Base-by-base conservation (phyloP, 441 rosid species). In the Sinapis alba region DNA sequence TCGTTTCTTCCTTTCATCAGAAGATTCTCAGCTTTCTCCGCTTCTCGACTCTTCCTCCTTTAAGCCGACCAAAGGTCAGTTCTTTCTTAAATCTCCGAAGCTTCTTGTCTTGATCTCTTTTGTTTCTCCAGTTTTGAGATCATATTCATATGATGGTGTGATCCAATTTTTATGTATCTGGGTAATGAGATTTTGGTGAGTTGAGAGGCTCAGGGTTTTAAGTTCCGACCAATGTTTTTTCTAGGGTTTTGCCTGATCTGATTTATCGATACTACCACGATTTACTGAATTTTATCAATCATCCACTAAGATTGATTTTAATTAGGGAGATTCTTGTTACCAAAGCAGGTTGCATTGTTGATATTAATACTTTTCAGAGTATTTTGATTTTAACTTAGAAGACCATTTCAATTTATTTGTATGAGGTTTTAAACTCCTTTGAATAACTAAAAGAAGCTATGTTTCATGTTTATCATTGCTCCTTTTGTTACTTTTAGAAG, bases 131-230 rank as follows among this genome's bases (percentile, higher is more conserved):
- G 1, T 65, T 10, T 10, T 1, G 5, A 24, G 43, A 73, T 54
- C 57, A 38, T 59, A 15, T 54, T 53, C 57, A 38, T 59, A 13
- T 36, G 30, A 26, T 19, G 1, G n/a, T 28, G 65, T n/a, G n/a
- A n/a, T n/a, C n/a, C n/a, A n/a, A 43, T 15, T 2, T 47, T 0
- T 47, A 16, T 16, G 2, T 7, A 6, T 15, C 9, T 47, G 54
- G 15, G 47, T 41, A 12, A 20, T 57, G 38, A 58, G 3, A 61
- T 34, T 60, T 30, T 34, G 3, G n/a, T 68, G 6, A 51, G 32
- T 75, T 68, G 63, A 23, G 63, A 23, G 32, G 73, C 27, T 61
- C n/a, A 50, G 58, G 73, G 63, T 60, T 60, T 65, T 43, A 43
- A 6, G 34, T 63, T 53, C n/a, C 28, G 67, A 62, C 47, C 47